A percentile compares a stretch with the other conserved stretches of the same genome.
Conservation (phyloP, 257 asterid genomes). For the Knoxia roxburghii region DNA sequence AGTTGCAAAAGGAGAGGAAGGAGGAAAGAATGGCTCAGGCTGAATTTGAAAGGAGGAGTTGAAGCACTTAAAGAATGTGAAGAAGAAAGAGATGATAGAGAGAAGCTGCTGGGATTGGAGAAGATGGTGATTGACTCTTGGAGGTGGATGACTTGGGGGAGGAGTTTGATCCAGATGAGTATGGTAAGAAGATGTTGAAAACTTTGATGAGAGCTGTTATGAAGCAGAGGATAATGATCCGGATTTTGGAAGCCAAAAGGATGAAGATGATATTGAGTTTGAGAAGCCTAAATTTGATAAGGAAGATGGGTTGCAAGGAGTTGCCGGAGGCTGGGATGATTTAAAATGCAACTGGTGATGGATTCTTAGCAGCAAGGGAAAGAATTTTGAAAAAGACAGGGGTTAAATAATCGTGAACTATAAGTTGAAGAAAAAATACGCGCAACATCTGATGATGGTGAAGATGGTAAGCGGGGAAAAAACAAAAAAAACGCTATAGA, state of each 20-base stretch:
- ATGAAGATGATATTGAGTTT: constrained; percentile 34
- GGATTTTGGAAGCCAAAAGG: constrained; percentile 50
- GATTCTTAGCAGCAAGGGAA: constrained; percentile 48
- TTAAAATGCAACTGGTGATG: constrained; percentile 31
- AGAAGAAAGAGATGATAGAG: constrained; percentile 74
- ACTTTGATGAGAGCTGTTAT: constrained; percentile 62
- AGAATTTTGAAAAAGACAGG: constrained; percentile 30
- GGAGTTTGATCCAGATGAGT: constrained; percentile 67
- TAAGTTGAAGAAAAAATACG: constrained; percentile 30
- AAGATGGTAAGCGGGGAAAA: constrained; percentile 47
- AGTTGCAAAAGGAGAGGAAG: constrained; percentile 79
- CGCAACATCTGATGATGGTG: constrained; percentile 29
- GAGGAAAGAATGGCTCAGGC: constrained; percentile 65
- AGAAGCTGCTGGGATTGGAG: constrained; percentile 69
- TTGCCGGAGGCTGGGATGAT: constrained; percentile 61
- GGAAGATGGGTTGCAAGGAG: constrained; percentile 85
- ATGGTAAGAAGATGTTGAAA: constrained; percentile 70
- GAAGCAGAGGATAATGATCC: constrained; percentile 59
- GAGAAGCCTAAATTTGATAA: constrained; percentile 77
- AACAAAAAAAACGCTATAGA: constrained; percentile 47
- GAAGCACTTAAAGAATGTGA: constrained; percentile 77
- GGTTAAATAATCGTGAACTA: constrained; percentile 22
- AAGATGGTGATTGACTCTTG: constrained; percentile 34
- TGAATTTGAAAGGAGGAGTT: constrained; percentile 70
- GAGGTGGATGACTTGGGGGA: constrained; percentile 67